Evolutionary conservation across 345 rosid species (phyloP).

Genomic region (Gossypium raimondii): DNA sequence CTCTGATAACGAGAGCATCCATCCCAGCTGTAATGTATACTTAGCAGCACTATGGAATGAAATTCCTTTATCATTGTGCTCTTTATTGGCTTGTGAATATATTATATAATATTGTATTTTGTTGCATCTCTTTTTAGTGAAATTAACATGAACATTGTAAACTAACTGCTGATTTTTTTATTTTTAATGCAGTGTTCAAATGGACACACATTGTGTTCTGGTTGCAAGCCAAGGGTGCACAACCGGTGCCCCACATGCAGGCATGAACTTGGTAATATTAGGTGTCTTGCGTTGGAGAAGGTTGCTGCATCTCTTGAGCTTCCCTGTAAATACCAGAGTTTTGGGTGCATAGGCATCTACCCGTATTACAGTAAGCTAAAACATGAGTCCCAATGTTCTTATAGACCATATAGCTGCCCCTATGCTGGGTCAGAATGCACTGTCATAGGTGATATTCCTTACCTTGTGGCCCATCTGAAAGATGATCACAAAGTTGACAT

Average conservation of each 20-base stretch:
- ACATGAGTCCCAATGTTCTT: slow-evolving; percentile 64
- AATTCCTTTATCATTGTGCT: background rate
- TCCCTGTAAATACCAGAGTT: slow-evolving; percentile 76
- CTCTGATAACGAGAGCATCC: no score
- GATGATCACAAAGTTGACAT: slow-evolving; percentile 87
- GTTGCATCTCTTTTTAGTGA: background rate
- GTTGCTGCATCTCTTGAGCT: slow-evolving; percentile 85
- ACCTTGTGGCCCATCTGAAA: slow-evolving; percentile 64
- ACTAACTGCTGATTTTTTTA: background rate
- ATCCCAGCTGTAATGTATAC: background rate
- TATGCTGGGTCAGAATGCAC: slow-evolving; percentile 81
- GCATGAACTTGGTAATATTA: slow-evolving; percentile 80
- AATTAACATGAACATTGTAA: background rate
- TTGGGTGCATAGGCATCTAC: slow-evolving; percentile 69
- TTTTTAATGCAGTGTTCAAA: slow-evolving; percentile 56
- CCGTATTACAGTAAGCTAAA: slow-evolving; percentile 83
- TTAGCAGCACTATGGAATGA: background rate
- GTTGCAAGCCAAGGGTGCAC: slow-evolving; percentile 79
- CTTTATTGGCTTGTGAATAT: background rate
- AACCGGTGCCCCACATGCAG: slow-evolving; percentile 84
- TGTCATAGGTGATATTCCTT: slow-evolving; percentile 69
- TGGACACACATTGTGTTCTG: slow-evolving; percentile 82
- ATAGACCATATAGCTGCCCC: slow-evolving; percentile 73
- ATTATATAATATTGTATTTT: background rate
- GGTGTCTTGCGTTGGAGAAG: slow-evolving; percentile 84